Evolutionary conservation across 1,284 basidiomycete genomes (phyloP), one percentile per base, ranked within the genome.

Genomic region (Vanrija sp.): DNA sequence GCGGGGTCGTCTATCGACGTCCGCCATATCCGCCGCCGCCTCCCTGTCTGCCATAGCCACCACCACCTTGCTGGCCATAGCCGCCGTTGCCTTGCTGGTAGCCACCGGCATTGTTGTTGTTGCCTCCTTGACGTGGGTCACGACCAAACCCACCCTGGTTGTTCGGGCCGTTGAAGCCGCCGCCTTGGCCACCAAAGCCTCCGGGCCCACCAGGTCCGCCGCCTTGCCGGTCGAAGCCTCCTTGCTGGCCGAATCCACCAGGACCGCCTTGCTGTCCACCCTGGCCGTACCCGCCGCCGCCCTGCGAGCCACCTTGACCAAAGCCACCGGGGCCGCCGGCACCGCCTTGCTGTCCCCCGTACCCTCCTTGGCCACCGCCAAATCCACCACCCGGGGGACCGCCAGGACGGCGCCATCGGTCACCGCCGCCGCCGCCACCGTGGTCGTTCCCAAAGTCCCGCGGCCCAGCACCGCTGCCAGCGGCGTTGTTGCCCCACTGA

Each of bases 371-470:
- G 12, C 75, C 63, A 1, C 64, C 55, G 15, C 48, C 48, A 16
- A 23, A 44, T 9, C 43, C 49, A 7, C 43, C 49, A 1, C 43
- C 49, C 1, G 29, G 10, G 12, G 6, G 29, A 26, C n/a, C 43
- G n/a, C 26, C 49, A 39, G 18, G 29, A 42, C 40, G 49, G 39
- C 39, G 40, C 49, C 38, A n/a, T 42, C 49, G 14, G 4, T 66
- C 69, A 7, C 65, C 61, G 8, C 68, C 65, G 25, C 70, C 65
- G 6, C 65, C 59, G 19, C 71, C 71, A 0, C 71, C 67, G 10
- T 43, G 43, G 38, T 43, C 49, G 14, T 38, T 38, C n/a, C 44
- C 52, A 38, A 47, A 44, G 49, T 44, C 39, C 19, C 26, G 42
- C 58, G 57, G 46, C 2, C 50, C 49, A n/a, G 7, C 43, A 8